phyloP scores from a whole-genome alignment of 495 filamentous ascomycete species.

The Annulohypoxylon nitens region DNA sequence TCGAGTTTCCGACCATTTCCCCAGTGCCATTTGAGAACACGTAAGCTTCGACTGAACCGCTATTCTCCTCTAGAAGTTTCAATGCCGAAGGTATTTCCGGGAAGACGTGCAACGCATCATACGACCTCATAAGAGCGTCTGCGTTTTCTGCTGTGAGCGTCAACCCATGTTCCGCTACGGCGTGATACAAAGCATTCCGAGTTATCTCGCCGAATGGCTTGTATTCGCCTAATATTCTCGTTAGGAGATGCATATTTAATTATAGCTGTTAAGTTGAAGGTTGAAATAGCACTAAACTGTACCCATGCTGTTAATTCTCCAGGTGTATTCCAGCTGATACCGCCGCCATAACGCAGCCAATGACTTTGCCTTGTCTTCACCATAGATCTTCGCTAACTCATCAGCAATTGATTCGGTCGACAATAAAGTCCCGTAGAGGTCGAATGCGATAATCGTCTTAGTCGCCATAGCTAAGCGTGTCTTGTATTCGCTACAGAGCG shows the following conservation, averaged over 20 bases:
- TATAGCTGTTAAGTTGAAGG: background rate
- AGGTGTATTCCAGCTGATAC: constrained; percentile 84
- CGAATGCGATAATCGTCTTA: constrained; percentile 73
- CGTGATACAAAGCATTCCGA: constrained; percentile 71
- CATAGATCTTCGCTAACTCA: constrained; percentile 65
- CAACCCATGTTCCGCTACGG: constrained; percentile 67
- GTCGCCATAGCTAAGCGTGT: constrained; percentile 30
- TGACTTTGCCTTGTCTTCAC: constrained; percentile 63
- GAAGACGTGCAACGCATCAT: constrained; percentile 77
- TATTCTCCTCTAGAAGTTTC: constrained; percentile 55
- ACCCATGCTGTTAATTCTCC: constrained; percentile 87
- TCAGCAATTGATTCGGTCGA: constrained; percentile 75
- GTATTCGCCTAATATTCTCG: constrained; percentile 64
- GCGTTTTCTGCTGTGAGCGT: constrained; percentile 59
- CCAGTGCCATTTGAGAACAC: constrained; percentile 83
- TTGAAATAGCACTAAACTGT: constrained; percentile 23
- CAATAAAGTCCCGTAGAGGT: constrained; percentile 80
- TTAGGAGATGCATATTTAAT: constrained; percentile 18
- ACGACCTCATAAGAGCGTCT: constrained; percentile 70
- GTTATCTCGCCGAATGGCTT: constrained; percentile 76
- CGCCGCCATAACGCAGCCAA: constrained; percentile 68
- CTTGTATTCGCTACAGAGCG: background rate
- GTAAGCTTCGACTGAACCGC: constrained; percentile 62
- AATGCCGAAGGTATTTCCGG: constrained; percentile 72
- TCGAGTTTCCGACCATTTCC: constrained; percentile 72